These are phyloP conservation scores for Carallia brachiata DNA, from an alignment of 345 rosid genomes.

Conservation along the genomic window DNA sequence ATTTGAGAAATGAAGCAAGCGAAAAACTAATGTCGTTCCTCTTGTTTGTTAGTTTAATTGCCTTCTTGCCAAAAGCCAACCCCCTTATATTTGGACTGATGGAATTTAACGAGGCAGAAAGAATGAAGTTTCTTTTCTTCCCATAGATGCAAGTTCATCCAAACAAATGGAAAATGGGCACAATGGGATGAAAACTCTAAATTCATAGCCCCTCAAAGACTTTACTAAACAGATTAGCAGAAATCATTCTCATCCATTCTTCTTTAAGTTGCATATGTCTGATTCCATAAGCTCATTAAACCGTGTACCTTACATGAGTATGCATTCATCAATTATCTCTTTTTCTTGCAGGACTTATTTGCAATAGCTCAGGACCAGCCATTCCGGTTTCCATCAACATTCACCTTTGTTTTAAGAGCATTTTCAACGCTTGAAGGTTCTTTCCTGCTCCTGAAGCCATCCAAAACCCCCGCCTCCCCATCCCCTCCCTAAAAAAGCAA, in stretches of 20 bases:
- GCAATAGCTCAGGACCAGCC: constrained; percentile 95
- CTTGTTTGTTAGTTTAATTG: background rate
- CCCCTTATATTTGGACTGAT: too few species aligned
- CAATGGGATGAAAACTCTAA: background rate
- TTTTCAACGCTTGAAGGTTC: constrained; percentile 94
- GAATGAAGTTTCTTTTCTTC: too few species aligned
- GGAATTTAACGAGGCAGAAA: too few species aligned
- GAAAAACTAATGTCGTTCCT: too few species aligned
- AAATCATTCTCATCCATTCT: background rate
- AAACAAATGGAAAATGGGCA: background rate
- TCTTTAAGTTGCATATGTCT: background rate
- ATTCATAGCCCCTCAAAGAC: background rate
- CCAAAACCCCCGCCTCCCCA: background rate
- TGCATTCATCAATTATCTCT: background rate
- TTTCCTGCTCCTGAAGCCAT: constrained; percentile 14
- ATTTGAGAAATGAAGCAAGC: too few species aligned
- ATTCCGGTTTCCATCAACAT: constrained; percentile 86
- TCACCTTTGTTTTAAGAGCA: constrained; percentile 84
- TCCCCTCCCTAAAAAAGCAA: background rate
- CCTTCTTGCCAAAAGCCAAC: background rate
- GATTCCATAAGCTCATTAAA: too few species aligned
- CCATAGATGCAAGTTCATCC: background rate
- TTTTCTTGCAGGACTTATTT: constrained; percentile 71
- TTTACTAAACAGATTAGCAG: background rate
- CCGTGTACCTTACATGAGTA: too few species aligned